phyloP scores from a whole-genome alignment of 2,329 filamentous ascomycete species.

The Plectosphaerella sp. region DNA sequence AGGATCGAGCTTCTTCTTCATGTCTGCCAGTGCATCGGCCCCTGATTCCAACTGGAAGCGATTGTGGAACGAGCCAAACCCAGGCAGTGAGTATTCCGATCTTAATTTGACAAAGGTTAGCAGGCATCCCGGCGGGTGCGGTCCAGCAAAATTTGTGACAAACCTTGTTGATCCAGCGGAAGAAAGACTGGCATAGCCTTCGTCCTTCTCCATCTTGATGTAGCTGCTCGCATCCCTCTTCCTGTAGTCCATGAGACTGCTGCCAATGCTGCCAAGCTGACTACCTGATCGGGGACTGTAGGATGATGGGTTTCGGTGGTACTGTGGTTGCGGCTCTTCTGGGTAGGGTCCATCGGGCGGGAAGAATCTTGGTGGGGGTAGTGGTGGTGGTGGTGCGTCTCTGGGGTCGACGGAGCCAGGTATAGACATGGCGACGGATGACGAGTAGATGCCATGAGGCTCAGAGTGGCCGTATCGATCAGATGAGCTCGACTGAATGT shows the following conservation, averaged over 20 bases:
- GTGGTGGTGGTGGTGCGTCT: slow-evolving; percentile 33
- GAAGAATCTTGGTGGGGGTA: slow-evolving; percentile 39
- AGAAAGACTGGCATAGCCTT: slow-evolving; percentile 39
- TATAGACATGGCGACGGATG: slow-evolving; percentile 33
- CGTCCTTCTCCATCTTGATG: slow-evolving; percentile 25
- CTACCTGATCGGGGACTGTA: slow-evolving; percentile 11
- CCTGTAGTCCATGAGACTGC: slow-evolving; percentile 27
- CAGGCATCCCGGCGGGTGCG: background rate
- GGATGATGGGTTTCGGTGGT: slow-evolving; percentile 16
- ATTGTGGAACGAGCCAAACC: slow-evolving; percentile 47
- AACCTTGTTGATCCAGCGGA: slow-evolving; percentile 21
- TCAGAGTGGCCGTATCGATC: slow-evolving; percentile 23
- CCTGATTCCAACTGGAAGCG: slow-evolving; percentile 42
- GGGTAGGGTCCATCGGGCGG: slow-evolving; percentile 26
- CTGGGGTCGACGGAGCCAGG: slow-evolving; percentile 28
- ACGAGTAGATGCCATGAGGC: slow-evolving; percentile 24
- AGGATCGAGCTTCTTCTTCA: slow-evolving; percentile 53
- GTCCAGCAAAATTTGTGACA: slow-evolving; percentile 1
- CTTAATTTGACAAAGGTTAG: slow-evolving; percentile 14
- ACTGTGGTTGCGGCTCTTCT: slow-evolving; percentile 25
- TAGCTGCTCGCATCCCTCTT: slow-evolving; percentile 21
- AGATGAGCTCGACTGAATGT: slow-evolving; percentile 24
- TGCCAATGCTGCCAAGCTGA: slow-evolving; percentile 34
- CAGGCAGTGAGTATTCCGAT: slow-evolving; percentile 35
- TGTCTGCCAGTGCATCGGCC: slow-evolving; percentile 43